Base-by-base conservation (phyloP, 108 stramenopile species). In the Epithemia pelagica region DNA sequence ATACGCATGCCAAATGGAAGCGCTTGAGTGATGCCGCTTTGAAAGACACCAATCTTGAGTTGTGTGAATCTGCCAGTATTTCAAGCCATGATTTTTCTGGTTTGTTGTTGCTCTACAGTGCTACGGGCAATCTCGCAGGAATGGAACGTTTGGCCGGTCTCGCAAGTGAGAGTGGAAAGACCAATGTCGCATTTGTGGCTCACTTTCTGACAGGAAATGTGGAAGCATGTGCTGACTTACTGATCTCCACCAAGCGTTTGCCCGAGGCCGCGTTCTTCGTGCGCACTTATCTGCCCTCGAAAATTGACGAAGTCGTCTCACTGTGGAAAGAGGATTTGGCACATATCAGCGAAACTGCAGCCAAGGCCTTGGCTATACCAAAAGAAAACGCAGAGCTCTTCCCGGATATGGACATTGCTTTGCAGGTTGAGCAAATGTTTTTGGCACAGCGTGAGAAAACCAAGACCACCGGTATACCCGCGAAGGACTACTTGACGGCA, bases 251-350 rank as follows among this genome's bases (percentile, higher is more conserved):
- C 28, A 91, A 92, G 51, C 82, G 99, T 30, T 68, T 96, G n/a
- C 97, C 99, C 0, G 97, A 98, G 74, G 97, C 99, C 51, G 97
- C 98, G 18, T 91, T 99, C 81, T 91, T 99, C 75, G 96, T 94
- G 28, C 91, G 99, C 51, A 97, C 97, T 7, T 98, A 97, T 74
- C 75, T 96, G 32, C 99, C 99, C 19, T 96, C 95, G 2, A 77
- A 86, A 28, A 83, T 98, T 63, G 81, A 95, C 5, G 85, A 91
- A 59, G 83, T 95, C 61, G 95, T 98, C 1, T 80, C 76, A 15
- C 64, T 96, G 21, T 99, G 99, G 99, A 96, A 94, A 74, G 70
- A 77, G 56, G 95, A 97, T 70, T 79, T 99, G 32, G 67, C 81
- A 26, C 73, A 78, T 37, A 77, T 87, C 32, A 94, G 89, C 62